Conservation (phyloP, 164 flowering plant genomes). For the Echeveria elegans region DNA sequence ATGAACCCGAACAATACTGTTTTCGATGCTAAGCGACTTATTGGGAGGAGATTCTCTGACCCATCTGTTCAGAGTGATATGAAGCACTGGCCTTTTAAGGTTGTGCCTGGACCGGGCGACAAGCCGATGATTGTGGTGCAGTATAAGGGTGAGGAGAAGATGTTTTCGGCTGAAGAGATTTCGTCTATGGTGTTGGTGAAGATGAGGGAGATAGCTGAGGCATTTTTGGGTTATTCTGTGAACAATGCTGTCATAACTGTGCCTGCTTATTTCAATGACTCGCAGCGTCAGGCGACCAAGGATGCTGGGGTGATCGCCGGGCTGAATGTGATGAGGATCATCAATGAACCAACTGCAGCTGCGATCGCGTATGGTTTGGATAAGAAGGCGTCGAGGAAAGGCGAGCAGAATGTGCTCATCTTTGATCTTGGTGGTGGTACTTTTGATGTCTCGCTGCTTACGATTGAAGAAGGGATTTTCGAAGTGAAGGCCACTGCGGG, state of each 20-base stretch:
- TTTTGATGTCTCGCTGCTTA: constrained; percentile 9
- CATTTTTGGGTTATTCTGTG: background rate
- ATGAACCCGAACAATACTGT: constrained; percentile 2
- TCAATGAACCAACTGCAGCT: constrained; percentile 6
- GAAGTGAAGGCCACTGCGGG: constrained; percentile 11
- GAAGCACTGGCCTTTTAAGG: constrained; percentile 7
- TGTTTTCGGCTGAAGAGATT: constrained; percentile 6
- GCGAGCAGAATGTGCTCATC: constrained; percentile 8
- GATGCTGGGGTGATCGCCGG: background rate
- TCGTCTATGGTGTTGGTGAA: constrained; percentile 4
- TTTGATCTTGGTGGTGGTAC: constrained; percentile 12
- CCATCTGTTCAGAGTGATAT: constrained; percentile 2
- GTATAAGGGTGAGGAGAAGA: constrained; percentile 3
- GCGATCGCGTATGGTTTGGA: constrained; percentile 8
- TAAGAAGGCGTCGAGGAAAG: constrained; percentile 7
- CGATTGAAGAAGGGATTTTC: constrained; percentile 10
- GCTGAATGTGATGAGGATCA: constrained; percentile 1
- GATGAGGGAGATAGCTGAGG: constrained; percentile 1
- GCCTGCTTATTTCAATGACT: constrained; percentile 2
- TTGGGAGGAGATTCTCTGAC: background rate
- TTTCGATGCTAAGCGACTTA: background rate
- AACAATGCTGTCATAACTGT: background rate
- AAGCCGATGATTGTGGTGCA: background rate
- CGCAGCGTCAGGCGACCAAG: background rate
- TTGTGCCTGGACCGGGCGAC: background rate